A percentile compares a stretch with the other conserved stretches of the same genome.
These are phyloP conservation scores for Thelonectria olida DNA, from an alignment of 2,329 filamentous ascomycete genomes.

Conservation along the genomic window DNA sequence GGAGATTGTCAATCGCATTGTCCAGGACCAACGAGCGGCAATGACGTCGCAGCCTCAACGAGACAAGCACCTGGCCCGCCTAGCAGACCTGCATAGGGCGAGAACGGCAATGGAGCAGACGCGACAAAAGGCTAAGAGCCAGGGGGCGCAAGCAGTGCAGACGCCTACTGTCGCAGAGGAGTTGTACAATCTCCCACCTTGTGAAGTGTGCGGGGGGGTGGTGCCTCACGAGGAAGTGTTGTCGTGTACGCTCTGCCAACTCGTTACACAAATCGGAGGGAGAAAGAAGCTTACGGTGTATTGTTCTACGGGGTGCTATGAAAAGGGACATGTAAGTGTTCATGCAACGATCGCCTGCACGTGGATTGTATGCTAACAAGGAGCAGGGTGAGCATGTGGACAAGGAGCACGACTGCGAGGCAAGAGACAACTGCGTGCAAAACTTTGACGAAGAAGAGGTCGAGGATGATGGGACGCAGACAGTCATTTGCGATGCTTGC, in stretches of 20 bases:
- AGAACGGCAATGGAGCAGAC: constrained; percentile 59
- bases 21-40: constrained; percentile 43
- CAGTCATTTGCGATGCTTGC: constrained; percentile 55
- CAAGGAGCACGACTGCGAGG: constrained; percentile 52
- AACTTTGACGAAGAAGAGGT: constrained; percentile 50
- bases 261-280: constrained; percentile 50
- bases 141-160: constrained; percentile 40
- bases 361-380: constrained; percentile 33
- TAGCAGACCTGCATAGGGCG: constrained; percentile 59
- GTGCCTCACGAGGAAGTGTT: constrained; percentile 49
- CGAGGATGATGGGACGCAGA: constrained; percentile 46
- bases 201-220: constrained; percentile 48
- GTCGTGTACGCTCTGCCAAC: constrained; percentile 57
- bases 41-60: constrained; percentile 47
- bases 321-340: constrained; percentile 52
- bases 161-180: constrained; percentile 41
- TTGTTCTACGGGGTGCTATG: constrained; percentile 55
- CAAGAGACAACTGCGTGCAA: constrained; percentile 51
- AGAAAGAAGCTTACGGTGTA: constrained; percentile 51
- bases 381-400: constrained; percentile 50
- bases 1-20: constrained; percentile 47
- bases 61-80: constrained; percentile 48
- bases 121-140: constrained; percentile 50
- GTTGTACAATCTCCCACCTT: constrained; percentile 51
- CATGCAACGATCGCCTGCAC: not conserved